phyloP scores from a whole-genome alignment of 306 rosid species.

The Vigna hirtella region DNA sequence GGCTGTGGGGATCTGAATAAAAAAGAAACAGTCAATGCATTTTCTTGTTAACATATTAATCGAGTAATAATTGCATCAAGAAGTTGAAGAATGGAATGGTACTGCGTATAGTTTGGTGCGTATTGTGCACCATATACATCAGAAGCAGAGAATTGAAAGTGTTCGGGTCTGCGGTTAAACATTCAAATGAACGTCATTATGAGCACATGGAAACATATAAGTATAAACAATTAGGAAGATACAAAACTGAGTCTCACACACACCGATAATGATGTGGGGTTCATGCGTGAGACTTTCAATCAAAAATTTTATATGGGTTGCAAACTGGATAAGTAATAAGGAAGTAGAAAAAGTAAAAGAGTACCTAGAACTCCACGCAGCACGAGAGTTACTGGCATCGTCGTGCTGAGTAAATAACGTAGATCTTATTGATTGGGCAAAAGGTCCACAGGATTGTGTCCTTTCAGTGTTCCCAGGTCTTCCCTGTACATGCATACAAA shows the following conservation, averaged over 20 bases:
- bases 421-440: not conserved
- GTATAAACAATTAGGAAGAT: not conserved
- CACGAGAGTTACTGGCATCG: not conserved
- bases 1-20: not conserved
- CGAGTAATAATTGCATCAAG: not conserved
- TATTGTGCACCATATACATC: conserved; percentile 14
- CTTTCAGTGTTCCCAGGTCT: not conserved
- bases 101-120: not conserved
- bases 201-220: not conserved
- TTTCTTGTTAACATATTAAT: conserved; percentile 3
- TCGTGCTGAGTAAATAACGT: not conserved
- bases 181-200: not conserved
- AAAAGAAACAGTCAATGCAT: not conserved
- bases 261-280: not conserved
- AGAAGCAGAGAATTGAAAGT: not conserved
- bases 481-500: not conserved
- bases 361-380: not conserved
- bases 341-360: not conserved
- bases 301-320: not conserved
- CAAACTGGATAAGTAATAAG: not conserved
- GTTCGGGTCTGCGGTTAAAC: conserved; percentile 2
- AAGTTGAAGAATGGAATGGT: not conserved
- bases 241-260: not conserved
- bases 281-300: not conserved
- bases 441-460: not conserved